These are phyloP conservation scores for Vanderwaltozyma verrucispora DNA, from an alignment of 805 yeast genomes.

Conservation along the genomic window DNA sequence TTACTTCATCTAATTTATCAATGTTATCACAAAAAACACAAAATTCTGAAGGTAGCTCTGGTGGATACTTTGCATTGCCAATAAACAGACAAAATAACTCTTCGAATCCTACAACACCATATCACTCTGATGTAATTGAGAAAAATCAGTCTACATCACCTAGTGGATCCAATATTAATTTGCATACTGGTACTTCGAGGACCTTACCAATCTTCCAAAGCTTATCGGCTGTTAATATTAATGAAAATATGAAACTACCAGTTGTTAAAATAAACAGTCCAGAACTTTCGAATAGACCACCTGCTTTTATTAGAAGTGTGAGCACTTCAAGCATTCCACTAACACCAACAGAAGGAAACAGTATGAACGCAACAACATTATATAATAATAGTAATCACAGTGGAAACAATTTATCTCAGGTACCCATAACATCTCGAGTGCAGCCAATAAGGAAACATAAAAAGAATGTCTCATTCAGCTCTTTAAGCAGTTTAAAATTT, in stretches of 20 bases:
- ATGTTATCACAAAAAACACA: conserved; percentile 20
- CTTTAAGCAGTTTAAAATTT: conserved; percentile 27
- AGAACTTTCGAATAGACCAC: conserved; percentile 4
- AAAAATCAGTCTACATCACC: conserved; percentile 3
- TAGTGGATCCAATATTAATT: neutral
- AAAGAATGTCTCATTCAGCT: conserved; percentile 27
- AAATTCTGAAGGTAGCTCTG: conserved; percentile 20
- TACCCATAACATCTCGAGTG: conserved; percentile 9
- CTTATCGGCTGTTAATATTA: neutral
- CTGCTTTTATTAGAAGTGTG: neutral
- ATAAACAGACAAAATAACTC: conserved; percentile 8
- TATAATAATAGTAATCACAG: conserved; percentile 19
- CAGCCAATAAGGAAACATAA: conserved; percentile 26
- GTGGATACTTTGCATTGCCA: conserved; percentile 30
- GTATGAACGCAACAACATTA: conserved; percentile 3
- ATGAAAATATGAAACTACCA: conserved; percentile 7
- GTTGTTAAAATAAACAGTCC: conserved; percentile 14
- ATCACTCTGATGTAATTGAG: conserved; percentile 5
- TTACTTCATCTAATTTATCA: conserved; percentile 6
- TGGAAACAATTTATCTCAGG: conserved; percentile 13
- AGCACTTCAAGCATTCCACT: conserved; percentile 4
- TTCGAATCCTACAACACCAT: conserved; percentile 1
- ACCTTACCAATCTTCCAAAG: neutral
- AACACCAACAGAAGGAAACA: conserved; percentile 11
- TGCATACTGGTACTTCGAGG: neutral